Evolutionary conservation across 768 basidiomycete genomes (phyloP).

Genomic region (Coprinopsis strossmayeri): DNA sequence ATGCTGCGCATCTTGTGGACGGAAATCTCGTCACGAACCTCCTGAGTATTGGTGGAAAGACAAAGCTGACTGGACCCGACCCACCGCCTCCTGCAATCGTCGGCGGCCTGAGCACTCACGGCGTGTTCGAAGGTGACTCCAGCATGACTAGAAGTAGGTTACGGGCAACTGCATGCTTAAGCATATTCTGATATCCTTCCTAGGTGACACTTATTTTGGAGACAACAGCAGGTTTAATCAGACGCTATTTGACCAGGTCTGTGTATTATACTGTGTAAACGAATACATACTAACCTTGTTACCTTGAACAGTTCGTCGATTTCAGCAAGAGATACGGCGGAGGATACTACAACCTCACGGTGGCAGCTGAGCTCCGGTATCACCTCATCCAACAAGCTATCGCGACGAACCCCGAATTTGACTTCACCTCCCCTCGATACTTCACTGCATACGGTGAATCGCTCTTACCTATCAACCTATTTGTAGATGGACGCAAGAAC

Average conservation of each 20-base stretch:
- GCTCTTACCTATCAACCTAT: slow-evolving; percentile 15
- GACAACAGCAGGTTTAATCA: slow-evolving; percentile 19
- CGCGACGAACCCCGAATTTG: slow-evolving; percentile 16
- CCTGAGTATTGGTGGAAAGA: slow-evolving; percentile 17
- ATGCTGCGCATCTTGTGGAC: slow-evolving; percentile 16
- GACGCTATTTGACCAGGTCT: slow-evolving; percentile 15
- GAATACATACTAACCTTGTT: neutral
- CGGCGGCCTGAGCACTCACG: slow-evolving; percentile 16
- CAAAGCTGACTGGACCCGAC: slow-evolving; percentile 13
- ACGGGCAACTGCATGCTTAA: neutral
- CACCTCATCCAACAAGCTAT: slow-evolving; percentile 17
- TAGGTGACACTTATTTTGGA: slow-evolving; percentile 14
- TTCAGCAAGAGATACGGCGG: slow-evolving; percentile 17
- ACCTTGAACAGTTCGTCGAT: slow-evolving; percentile 11
- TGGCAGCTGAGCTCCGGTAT: slow-evolving; percentile 13
- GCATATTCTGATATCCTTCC: neutral
- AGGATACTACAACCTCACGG: slow-evolving; percentile 17
- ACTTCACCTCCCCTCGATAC: slow-evolving; percentile 15
- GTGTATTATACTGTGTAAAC: neutral
- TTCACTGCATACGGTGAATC: slow-evolving; percentile 18
- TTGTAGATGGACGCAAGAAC: slow-evolving; percentile 15
- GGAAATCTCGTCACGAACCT: slow-evolving; percentile 15
- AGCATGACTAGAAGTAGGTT: slow-evolving; percentile 11
- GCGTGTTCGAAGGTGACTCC: slow-evolving; percentile 15
- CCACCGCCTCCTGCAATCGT: slow-evolving; percentile 16